A percentile compares a stretch with the other conserved stretches of the same genome.
Conservation (phyloP, 2,329 filamentous ascomycete genomes). For the Exophiala oligosperma region DNA sequence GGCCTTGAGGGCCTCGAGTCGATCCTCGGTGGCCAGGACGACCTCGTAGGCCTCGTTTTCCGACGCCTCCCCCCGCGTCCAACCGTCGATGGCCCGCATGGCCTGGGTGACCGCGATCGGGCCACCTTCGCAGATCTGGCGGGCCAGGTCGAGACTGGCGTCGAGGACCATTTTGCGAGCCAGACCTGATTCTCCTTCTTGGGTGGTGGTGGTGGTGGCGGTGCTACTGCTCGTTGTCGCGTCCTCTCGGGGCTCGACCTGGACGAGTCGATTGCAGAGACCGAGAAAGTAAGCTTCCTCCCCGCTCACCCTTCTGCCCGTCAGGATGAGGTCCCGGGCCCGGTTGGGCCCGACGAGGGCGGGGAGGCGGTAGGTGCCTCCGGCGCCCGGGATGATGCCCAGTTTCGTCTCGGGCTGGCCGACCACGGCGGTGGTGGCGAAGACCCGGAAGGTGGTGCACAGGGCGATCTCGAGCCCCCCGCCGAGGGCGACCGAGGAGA, state of each 20-base stretch:
- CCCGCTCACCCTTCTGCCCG: slow-evolving; percentile 78
- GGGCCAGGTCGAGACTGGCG: slow-evolving; percentile 75
- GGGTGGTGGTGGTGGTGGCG: no score
- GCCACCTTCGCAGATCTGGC: slow-evolving; percentile 85
- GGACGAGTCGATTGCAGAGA: slow-evolving; percentile 84
- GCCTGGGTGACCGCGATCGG: slow-evolving; percentile 80
- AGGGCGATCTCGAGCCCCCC: slow-evolving; percentile 93
- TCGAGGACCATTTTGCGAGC: slow-evolving; percentile 55
- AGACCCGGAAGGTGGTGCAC: slow-evolving; percentile 83
- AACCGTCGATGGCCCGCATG: slow-evolving; percentile 73
- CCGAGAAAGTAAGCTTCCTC: slow-evolving; percentile 90
- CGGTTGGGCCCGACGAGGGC: slow-evolving; percentile 74
- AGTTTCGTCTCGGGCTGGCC: slow-evolving; percentile 89
- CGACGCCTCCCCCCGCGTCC: slow-evolving; percentile 64
- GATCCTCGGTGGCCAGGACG: slow-evolving; percentile 80
- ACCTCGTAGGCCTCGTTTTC: slow-evolving; percentile 85
- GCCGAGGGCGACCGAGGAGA: slow-evolving; percentile 83
- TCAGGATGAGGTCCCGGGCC: slow-evolving; percentile 88
- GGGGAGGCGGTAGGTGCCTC: slow-evolving; percentile 86
- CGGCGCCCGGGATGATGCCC: slow-evolving; percentile 91
- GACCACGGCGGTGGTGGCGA: slow-evolving; percentile 74
- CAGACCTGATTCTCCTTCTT: no score
- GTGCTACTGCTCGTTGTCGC: no score
- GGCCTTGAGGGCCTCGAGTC: slow-evolving; percentile 81
- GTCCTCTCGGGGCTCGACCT: slow-evolving; percentile 55